These are phyloP conservation scores for Solanum virginianum DNA, from an alignment of 257 asterid species.

Conservation along the genomic window DNA sequence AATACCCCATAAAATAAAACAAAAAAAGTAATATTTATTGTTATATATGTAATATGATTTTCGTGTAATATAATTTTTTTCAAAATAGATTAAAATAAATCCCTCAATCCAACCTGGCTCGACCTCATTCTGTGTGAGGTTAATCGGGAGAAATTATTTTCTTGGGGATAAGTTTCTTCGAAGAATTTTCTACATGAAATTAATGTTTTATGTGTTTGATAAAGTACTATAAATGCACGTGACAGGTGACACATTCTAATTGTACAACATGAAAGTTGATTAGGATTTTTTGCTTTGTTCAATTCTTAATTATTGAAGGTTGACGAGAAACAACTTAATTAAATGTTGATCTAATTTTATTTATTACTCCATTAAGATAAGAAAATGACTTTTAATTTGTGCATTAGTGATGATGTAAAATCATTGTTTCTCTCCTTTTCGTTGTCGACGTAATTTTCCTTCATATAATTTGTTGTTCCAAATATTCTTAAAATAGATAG, in stretches of 20 bases:
- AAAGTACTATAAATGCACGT: neutral
- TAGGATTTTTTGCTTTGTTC: neutral
- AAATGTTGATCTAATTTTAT: neutral
- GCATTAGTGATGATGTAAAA: neutral
- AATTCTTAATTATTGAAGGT: neutral
- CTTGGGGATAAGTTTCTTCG: neutral
- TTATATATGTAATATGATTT: no score
- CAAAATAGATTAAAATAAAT: no score
- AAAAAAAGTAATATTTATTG: no score
- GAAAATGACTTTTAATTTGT: neutral
- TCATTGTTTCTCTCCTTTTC: neutral
- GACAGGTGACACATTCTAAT: neutral
- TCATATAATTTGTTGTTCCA: neutral
- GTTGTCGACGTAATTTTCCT: neutral
- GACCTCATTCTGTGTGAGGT: neutral
- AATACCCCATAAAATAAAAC: no score
- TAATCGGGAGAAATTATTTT: neutral
- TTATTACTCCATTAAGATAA: neutral
- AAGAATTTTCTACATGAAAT: neutral
- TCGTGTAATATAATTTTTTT: no score
- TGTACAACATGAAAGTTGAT: neutral
- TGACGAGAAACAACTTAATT: neutral
- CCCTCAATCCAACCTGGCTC: no score
- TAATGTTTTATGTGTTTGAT: neutral
- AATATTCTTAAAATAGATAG: neutral